A percentile compares a stretch with the other conserved stretches of the same genome.
These are phyloP conservation scores for Sherardia arvensis DNA, from an alignment of 257 asterid species.

Conservation along the genomic window DNA sequence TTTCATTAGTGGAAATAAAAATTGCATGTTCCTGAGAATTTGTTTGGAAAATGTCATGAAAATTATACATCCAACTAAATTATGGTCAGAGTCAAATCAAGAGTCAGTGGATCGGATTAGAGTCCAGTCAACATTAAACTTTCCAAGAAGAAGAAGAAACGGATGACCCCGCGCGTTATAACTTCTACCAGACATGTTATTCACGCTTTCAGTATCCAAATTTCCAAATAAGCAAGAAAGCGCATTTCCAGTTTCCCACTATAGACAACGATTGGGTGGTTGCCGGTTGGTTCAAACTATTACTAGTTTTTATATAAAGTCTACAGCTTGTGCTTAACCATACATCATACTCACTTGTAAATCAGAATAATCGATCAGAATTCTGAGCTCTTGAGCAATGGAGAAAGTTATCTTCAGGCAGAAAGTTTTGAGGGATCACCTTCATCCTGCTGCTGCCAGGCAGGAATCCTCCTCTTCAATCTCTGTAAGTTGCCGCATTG, in stretches of 20 bases:
- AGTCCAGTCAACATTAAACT: not conserved
- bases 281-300: not conserved
- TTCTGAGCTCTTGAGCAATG: conserved; percentile 22
- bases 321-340: not conserved
- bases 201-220: not conserved
- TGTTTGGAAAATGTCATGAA: not conserved
- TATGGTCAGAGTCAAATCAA: not conserved
- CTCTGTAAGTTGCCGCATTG: conserved; percentile 34
- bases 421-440: conserved; percentile 49
- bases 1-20: no score
- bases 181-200: not conserved
- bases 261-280: not conserved
- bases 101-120: not conserved
- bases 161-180: not conserved
- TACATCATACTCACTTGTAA: not conserved
- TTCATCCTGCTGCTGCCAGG: conserved; percentile 35
- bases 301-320: not conserved
- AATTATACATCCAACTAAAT: not conserved
- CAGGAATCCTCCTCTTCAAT: conserved; percentile 30
- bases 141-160: not conserved
- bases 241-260: not conserved
- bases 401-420: conserved; percentile 69
- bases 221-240: not conserved
- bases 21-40: not conserved
- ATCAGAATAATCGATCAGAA: not conserved